A percentile compares a stretch with the other conserved stretches of the same genome.
These are phyloP conservation scores for Beauveria pseudobassiana DNA, from an alignment of 2,329 filamentous ascomycete species.

Conservation along the genomic window DNA sequence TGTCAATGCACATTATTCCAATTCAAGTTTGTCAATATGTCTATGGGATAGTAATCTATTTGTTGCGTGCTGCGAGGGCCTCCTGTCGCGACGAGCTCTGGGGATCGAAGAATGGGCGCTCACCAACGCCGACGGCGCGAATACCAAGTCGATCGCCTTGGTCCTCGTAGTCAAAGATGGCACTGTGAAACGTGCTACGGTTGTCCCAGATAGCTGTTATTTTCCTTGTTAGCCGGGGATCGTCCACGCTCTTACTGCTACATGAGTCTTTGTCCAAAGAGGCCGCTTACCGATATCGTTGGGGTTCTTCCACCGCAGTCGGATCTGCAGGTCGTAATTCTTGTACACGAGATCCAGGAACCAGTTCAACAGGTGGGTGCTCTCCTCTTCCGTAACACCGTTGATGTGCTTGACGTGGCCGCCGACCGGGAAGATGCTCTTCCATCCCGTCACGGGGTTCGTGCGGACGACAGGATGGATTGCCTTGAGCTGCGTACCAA, in stretches of 20 bases:
- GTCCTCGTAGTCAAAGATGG: constrained; percentile 43
- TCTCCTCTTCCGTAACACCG: constrained; percentile 40
- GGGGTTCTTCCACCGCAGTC: constrained; percentile 34
- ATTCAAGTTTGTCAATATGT: background rate
- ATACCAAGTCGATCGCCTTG: constrained; percentile 41
- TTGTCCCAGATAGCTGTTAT: constrained; percentile 50
- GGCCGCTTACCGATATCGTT: constrained; percentile 32
- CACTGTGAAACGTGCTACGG: constrained; percentile 46
- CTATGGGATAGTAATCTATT: background rate
- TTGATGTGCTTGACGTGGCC: constrained; percentile 45
- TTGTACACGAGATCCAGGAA: constrained; percentile 43
- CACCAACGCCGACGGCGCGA: constrained; percentile 44
- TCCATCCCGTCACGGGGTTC: constrained; percentile 53
- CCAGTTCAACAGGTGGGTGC: constrained; percentile 40
- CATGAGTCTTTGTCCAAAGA: background rate
- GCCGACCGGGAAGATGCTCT: constrained; percentile 45
- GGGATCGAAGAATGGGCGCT: constrained; percentile 46
- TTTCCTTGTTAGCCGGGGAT: background rate
- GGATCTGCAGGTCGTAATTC: constrained; percentile 50
- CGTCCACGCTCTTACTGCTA: background rate
- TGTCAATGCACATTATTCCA: too few relatives aligned
- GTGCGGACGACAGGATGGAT: constrained; percentile 49
- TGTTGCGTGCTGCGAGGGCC: background rate
- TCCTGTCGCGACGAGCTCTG: constrained; percentile 21
- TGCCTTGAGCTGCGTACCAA: constrained; percentile 39